Conservation (phyloP, 257 asterid genomes). For the Anisodus acutangulus region DNA sequence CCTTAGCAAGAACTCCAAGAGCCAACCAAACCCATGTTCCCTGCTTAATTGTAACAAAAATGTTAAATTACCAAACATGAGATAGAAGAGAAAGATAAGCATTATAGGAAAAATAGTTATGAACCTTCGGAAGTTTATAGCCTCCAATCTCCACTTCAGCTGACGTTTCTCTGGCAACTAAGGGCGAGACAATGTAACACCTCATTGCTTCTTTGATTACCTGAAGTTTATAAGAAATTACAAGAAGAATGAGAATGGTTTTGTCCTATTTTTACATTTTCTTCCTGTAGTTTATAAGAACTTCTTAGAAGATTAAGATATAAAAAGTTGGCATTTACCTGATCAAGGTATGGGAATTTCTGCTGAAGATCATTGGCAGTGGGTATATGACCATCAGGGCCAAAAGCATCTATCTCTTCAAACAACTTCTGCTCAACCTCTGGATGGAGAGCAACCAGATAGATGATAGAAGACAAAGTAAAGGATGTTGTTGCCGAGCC, state of each 20-base stretch:
- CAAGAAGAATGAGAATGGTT: neutral
- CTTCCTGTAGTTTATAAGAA: neutral
- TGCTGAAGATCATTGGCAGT: slow-evolving; percentile 75
- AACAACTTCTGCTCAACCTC: slow-evolving; percentile 71
- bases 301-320: neutral
- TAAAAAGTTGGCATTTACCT: slow-evolving; percentile 41
- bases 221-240: slow-evolving; percentile 42
- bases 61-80: slow-evolving; percentile 6
- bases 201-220: slow-evolving; percentile 98
- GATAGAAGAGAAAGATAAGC: neutral
- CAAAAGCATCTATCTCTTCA: slow-evolving; percentile 73
- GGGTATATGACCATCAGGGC: slow-evolving; percentile 64
- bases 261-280: neutral
- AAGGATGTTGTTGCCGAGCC: slow-evolving; percentile 95
- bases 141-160: slow-evolving; percentile 82
- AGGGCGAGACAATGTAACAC: slow-evolving; percentile 79
- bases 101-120: neutral
- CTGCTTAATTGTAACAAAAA: slow-evolving; percentile 43
- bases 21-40: slow-evolving; percentile 99
- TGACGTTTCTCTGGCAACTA: slow-evolving; percentile 91
- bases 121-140: slow-evolving; percentile 84
- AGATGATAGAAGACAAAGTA: slow-evolving; percentile 71
- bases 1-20: slow-evolving; percentile 88
- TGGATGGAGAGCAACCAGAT: slow-evolving; percentile 71
- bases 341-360: slow-evolving; percentile 77